phyloP scores from a whole-genome alignment of 306 rosid genomes.

The Lagenaria siceraria region DNA sequence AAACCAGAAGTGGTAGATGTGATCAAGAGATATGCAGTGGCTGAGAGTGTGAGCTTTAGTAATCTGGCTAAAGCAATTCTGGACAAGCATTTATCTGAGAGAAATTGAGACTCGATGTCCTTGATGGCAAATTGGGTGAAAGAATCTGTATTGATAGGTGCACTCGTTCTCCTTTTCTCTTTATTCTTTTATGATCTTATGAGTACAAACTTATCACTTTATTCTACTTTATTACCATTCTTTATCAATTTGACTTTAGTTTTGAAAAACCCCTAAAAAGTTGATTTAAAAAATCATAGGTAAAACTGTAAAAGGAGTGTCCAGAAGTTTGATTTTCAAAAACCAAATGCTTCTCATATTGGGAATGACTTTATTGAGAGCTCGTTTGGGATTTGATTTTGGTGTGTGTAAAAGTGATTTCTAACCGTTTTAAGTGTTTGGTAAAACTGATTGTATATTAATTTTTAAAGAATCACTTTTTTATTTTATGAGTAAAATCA shows the following conservation, averaged over 20 bases:
- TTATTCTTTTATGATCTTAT: background rate
- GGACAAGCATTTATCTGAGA: conserved; percentile 41
- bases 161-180: background rate
- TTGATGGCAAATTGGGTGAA: background rate
- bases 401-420: no score
- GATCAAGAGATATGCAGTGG: conserved; percentile 70
- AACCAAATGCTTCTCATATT: no score
- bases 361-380: no score
- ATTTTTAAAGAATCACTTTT: no score
- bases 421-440: no score
- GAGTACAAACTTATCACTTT: background rate
- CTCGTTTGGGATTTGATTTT: no score
- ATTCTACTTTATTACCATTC: background rate
- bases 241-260: background rate
- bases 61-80: conserved; percentile 74
- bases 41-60: conserved; percentile 63
- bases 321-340: background rate
- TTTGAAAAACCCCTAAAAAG: background rate
- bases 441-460: no score
- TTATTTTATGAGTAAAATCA: no score
- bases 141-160: background rate
- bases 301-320: background rate
- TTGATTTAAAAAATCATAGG: background rate
- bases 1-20: conserved; percentile 77
- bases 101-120: background rate